These are phyloP conservation scores for Zoysia japonica DNA, from an alignment of 176 grass and related monocot species.

Conservation along the genomic window DNA sequence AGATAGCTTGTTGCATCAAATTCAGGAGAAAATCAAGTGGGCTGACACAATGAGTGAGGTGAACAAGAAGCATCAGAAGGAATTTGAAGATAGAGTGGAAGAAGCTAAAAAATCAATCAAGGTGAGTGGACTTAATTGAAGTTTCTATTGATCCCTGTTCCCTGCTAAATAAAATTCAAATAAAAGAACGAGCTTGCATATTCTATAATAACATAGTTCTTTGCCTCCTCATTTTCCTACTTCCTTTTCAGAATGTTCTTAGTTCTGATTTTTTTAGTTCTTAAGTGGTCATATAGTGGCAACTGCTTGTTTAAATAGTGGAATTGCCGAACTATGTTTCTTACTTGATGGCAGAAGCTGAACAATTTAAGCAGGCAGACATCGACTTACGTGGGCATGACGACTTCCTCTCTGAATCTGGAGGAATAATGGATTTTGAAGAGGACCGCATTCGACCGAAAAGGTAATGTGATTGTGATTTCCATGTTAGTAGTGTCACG, in stretches of 20 bases:
- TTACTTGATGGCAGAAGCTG: slow-evolving; percentile 95
- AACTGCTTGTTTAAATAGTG: slow-evolving; percentile 62
- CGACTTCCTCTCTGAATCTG: slow-evolving; percentile 84
- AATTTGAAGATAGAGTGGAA: slow-evolving; percentile 93
- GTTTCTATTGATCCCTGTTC: neutral
- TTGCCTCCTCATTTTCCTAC: slow-evolving; percentile 17
- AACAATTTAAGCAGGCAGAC: slow-evolving; percentile 97
- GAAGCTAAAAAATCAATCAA: slow-evolving; percentile 98
- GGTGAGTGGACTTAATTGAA: slow-evolving; percentile 60
- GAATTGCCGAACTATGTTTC: slow-evolving; percentile 74
- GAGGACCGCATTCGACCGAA: slow-evolving; percentile 94
- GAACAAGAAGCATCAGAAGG: slow-evolving; percentile 86
- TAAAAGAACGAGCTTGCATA: neutral
- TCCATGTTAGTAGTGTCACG: neutral
- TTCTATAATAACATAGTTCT: neutral
- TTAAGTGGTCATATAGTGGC: slow-evolving; percentile 43
- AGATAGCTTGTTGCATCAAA: slow-evolving; percentile 79
- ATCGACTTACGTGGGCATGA: slow-evolving; percentile 76
- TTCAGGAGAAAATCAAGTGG: slow-evolving; percentile 99
- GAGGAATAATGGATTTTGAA: slow-evolving; percentile 98
- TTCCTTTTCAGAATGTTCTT: neutral
- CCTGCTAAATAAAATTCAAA: slow-evolving; percentile 2
- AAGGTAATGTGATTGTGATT: slow-evolving; percentile 54
- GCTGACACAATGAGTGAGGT: slow-evolving; percentile 86
- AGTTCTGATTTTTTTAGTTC: slow-evolving; percentile 23